Percentiles rank a stretch among this genome's conserved stretches.
These are phyloP conservation scores for Stropharia rugosoannulata DNA, from an alignment of 768 basidiomycete genomes.

Conservation along the genomic window DNA sequence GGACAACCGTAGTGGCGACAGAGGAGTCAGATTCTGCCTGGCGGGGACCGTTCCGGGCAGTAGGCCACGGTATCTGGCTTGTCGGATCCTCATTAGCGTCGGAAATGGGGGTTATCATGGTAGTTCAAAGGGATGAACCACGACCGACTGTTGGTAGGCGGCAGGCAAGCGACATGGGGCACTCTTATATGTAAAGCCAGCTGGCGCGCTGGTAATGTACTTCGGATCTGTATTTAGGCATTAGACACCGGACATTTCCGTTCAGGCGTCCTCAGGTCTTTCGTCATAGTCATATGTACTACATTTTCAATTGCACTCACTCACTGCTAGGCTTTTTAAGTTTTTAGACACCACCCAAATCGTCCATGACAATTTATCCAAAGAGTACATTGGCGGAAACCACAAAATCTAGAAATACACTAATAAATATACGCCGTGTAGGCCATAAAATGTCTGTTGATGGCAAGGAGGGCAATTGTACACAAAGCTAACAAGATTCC, in stretches of 20 bases:
- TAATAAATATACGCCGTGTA: constrained; percentile 13
- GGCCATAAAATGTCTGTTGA: constrained; percentile 9
- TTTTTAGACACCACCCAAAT: neutral
- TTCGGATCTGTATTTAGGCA: constrained; percentile 12
- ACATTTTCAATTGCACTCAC: neutral
- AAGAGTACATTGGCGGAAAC: constrained; percentile 9
- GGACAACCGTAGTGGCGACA: constrained; percentile 13
- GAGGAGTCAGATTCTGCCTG: constrained; percentile 27
- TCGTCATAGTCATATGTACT: neutral
- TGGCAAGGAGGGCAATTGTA: constrained; percentile 13
- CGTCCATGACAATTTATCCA: constrained; percentile 2
- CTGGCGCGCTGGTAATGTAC: constrained; percentile 7
- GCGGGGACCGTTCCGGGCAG: constrained; percentile 27
- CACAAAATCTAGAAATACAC: constrained; percentile 20
- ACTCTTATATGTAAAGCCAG: constrained; percentile 3
- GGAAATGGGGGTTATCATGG: constrained; percentile 63
- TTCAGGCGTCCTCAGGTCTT: neutral
- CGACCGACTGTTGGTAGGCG: constrained; percentile 11
- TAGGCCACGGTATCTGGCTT: constrained; percentile 78
- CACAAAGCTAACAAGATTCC: constrained; percentile 22
- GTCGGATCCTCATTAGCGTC: constrained; percentile 70
- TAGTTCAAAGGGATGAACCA: constrained; percentile 13
- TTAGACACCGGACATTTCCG: constrained; percentile 19
- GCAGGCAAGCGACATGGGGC: constrained; percentile 15
- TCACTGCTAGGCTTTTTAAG: neutral